Conservation (phyloP, 148 eudicot genomes). For the Persicaria maculosa region DNA sequence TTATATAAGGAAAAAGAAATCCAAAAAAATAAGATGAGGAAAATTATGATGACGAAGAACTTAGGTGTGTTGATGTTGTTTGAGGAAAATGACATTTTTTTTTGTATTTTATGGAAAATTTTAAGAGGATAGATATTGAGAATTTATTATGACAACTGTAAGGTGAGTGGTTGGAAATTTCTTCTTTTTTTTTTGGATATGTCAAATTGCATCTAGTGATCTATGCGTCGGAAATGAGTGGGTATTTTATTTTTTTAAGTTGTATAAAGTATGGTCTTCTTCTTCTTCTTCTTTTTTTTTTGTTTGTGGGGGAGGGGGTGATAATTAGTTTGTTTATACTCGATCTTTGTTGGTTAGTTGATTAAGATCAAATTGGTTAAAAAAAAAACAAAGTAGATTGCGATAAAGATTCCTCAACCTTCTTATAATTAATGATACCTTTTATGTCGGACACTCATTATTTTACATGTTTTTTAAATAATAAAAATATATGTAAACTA, state of each 20-base stretch:
- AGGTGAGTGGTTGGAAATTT: not conserved
- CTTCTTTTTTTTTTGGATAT: not conserved
- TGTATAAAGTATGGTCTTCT: no score
- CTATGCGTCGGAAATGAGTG: conserved; percentile 9
- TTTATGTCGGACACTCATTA: no score
- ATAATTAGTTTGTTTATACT: no score
- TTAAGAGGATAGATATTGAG: not conserved
- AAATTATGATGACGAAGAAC: not conserved
- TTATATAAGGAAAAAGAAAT: not conserved
- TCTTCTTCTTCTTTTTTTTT: no score
- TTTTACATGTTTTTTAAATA: no score
- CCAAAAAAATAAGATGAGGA: not conserved
- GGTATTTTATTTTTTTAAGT: not conserved
- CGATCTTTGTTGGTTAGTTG: no score
- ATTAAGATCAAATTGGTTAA: no score
- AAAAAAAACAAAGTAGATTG: no score
- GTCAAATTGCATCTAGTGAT: conserved; percentile 3
- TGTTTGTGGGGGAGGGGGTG: no score
- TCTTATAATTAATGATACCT: no score
- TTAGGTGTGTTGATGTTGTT: not conserved
- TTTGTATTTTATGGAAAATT: not conserved
- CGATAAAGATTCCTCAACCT: no score
- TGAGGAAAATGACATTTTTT: not conserved
- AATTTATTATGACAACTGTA: conserved; percentile 8
- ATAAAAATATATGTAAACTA: no score